Base-by-base conservation (phyloP, 768 basidiomycete species). In the Tulasnella sp. region DNA sequence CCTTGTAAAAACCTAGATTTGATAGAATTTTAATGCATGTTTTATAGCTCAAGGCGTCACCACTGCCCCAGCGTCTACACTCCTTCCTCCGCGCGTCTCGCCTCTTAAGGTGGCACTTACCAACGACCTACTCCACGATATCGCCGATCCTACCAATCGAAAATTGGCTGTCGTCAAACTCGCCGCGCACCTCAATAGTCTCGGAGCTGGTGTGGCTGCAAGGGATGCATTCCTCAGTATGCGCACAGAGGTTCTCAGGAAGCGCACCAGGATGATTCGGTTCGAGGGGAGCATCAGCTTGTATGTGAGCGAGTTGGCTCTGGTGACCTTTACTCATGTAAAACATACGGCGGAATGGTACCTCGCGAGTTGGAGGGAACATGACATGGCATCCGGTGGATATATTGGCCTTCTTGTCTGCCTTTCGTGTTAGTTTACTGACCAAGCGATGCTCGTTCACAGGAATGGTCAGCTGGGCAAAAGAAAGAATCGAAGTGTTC, bases 311-410 rank as follows among this genome's bases (percentile, higher is more conserved):
- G 90, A 97, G 67, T 75, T 98, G 32, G 82, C 91, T 2, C 77
- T 93, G 43, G 88, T 98, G 0, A 82, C 85, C 60, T 98, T 98
- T 67, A 96, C 93, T 0, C 84, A 89, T 1, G 87, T 99, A 69
- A 94, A 96, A 69, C 91, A 98, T 68, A 96, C 94, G 1, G 90
- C 90, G 13, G 95, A 99, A 72, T 99, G 96, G 96, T 99, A 90
- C 71, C 75, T 97, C 65, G 85, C 86, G 0, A 93, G 91, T 59
- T 99, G 96, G 73, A 88, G 86, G 70, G 96, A 97, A 71, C 93
- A 96, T 68, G 85, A 92, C 64, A 88, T 89, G 63, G 86, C 95
- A 0, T 94, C 91, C 60, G 80, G 95, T 95, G 9, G 21, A 43
- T 9, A 30, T 51, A 17, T 34, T n/a, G n/a, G n/a, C n/a, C n/a